Percentiles rank a stretch among this genome's conserved stretches.
These are phyloP conservation scores for Candida patagonica DNA, from an alignment of 805 yeast species.

Conservation along the genomic window DNA sequence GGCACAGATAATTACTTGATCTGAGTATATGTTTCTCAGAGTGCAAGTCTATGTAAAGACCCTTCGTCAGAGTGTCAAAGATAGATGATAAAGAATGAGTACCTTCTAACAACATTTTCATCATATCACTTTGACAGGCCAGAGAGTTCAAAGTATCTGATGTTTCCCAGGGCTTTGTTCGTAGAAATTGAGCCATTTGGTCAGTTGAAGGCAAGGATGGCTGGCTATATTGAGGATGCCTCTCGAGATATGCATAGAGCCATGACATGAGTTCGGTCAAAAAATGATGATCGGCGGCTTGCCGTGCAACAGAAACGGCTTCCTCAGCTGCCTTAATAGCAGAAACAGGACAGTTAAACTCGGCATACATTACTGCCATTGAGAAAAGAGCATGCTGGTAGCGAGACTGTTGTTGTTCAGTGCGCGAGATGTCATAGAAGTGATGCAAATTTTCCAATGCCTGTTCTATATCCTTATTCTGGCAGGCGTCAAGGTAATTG, in stretches of 20 bases:
- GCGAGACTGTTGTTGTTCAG: constrained; percentile 50
- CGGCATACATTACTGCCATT: constrained; percentile 61
- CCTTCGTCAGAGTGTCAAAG: constrained; percentile 26
- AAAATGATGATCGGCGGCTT: constrained; percentile 65
- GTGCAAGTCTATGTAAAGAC: constrained; percentile 11
- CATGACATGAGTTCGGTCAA: constrained; percentile 51
- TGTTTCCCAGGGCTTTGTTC: constrained; percentile 42
- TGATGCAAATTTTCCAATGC: constrained; percentile 46
- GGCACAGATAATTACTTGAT: constrained; percentile 3
- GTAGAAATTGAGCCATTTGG: constrained; percentile 56
- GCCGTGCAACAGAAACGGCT: constrained; percentile 81
- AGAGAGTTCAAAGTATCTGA: constrained; percentile 10
- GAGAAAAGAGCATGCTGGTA: constrained; percentile 73
- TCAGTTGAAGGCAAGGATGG: constrained; percentile 50
- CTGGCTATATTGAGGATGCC: constrained; percentile 45
- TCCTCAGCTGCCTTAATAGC: constrained; percentile 78
- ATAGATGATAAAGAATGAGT: constrained; percentile 28
- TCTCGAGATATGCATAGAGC: constrained; percentile 56
- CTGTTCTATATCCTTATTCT: constrained; percentile 47
- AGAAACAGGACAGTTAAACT: constrained; percentile 54
- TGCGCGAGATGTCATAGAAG: constrained; percentile 67
- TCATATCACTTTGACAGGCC: constrained; percentile 14
- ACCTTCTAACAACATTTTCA: constrained; percentile 10
- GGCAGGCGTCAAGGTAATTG: constrained; percentile 49
- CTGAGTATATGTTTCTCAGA: constrained; percentile 8